Evolutionary conservation across 352 stramenopile species (phyloP).

Genomic region (Pythium brassicae): DNA sequence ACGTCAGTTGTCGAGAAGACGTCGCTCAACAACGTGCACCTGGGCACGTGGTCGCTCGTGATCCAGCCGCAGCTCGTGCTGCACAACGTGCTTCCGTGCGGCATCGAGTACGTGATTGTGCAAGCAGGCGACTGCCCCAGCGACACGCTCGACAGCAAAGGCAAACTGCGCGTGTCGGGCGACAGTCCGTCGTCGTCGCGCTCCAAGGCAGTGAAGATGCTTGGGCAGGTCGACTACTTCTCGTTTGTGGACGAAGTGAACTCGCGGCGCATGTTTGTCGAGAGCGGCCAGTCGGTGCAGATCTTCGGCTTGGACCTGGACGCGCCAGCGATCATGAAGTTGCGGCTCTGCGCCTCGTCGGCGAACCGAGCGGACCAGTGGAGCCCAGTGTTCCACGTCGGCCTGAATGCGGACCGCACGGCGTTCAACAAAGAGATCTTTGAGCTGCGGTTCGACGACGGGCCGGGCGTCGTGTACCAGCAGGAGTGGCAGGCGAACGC

Average conservation of each 20-base stretch:
- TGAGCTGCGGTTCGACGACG: slow-evolving; percentile 59
- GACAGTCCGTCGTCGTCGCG: slow-evolving; percentile 35
- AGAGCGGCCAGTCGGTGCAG: slow-evolving; percentile 78
- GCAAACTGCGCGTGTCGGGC: slow-evolving; percentile 40
- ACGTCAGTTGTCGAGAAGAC: slow-evolving; percentile 75
- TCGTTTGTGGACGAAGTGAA: slow-evolving; percentile 77
- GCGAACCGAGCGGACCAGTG: slow-evolving; percentile 41
- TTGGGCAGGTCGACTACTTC: slow-evolving; percentile 66
- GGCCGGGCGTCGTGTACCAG: slow-evolving; percentile 58
- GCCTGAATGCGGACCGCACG: slow-evolving; percentile 40
- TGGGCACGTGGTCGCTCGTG: slow-evolving; percentile 72
- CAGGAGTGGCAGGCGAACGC: slow-evolving; percentile 61
- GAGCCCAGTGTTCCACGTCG: slow-evolving; percentile 62
- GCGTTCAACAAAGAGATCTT: slow-evolving; percentile 52
- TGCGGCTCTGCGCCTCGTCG: slow-evolving; percentile 63
- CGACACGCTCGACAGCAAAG: slow-evolving; percentile 52
- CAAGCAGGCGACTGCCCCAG: slow-evolving; percentile 65
- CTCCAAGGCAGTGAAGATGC: slow-evolving; percentile 35
- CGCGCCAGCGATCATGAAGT: slow-evolving; percentile 66
- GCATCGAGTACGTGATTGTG: slow-evolving; percentile 81
- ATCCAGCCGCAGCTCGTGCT: slow-evolving; percentile 80
- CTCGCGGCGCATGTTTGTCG: slow-evolving; percentile 59
- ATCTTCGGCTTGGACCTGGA: slow-evolving; percentile 75
- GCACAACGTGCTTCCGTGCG: slow-evolving; percentile 79
- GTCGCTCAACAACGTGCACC: slow-evolving; percentile 44